These are phyloP conservation scores for Fagopyrum homotropicum DNA, from an alignment of 148 eudicot species.

Conservation along the genomic window DNA sequence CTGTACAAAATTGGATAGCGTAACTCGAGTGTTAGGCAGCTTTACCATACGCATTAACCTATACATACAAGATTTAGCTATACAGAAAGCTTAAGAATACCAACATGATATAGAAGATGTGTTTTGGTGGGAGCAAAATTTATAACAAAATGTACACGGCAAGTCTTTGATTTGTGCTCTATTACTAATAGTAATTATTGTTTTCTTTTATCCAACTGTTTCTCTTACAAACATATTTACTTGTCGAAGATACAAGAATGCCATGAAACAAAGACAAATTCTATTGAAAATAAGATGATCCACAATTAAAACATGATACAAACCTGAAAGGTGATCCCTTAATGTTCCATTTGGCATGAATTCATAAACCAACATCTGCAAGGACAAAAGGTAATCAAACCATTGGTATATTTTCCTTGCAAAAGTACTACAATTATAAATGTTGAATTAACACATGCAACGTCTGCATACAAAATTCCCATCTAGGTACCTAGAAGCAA, in stretches of 20 bases:
- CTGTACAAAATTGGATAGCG: background rate
- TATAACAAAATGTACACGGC: background rate
- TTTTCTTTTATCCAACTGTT: background rate
- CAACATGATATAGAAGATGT: background rate
- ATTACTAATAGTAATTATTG: background rate
- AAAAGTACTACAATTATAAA: background rate
- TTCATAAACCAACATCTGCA: constrained; percentile 15
- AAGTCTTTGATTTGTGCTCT: background rate
- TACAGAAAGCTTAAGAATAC: background rate
- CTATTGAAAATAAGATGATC: background rate
- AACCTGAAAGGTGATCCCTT: constrained; percentile 11
- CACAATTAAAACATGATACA: background rate
- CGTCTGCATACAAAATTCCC: background rate
- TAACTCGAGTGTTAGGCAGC: background rate
- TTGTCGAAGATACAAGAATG: background rate
- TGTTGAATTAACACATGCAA: background rate
- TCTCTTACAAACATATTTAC: background rate
- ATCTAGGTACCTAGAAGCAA: background rate
- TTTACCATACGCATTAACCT: background rate
- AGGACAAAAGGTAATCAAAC: background rate
- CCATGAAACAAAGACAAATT: background rate
- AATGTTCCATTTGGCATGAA: constrained; percentile 16
- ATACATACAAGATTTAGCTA: background rate
- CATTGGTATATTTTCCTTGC: background rate
- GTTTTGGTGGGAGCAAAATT: too few relatives aligned